Evolutionary conservation across 192 early-diverging fungal species (phyloP), one percentile per base, ranked within the genome.

Genomic region (Helicostylum pulchrum): DNA sequence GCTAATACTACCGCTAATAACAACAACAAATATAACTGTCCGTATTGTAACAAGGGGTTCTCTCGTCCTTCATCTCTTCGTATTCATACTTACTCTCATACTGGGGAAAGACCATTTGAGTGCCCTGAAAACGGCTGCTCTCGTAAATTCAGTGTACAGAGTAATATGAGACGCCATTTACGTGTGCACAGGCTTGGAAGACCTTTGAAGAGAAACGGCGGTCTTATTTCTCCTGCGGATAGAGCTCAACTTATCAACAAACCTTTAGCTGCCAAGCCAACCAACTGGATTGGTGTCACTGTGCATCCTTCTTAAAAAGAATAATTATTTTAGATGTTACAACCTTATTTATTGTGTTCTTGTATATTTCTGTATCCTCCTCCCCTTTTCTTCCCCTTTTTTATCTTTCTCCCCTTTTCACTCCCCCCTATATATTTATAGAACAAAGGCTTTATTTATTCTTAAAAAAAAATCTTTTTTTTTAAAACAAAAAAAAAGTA

Each of bases 21-120:
- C 19, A 47, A 21, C 17, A 73, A 63, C 43, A 50, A 62, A 52
- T 86, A 86, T 43, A 74, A 79, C 47, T 86, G 85, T 61, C 55
- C 71, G 48, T 72, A 80, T 63, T 86, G 85, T 64, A 69, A 77
- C 55, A 86, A 85, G 62, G 75, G 79, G 0, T 86, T 86, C 47
- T 74, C 79, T 9, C 68, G 85, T 47, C 85, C 85, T 43, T 80
- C 78, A 20, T 85, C 85, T 17, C 66, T 86, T 20, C 78, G 71
- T 12, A 83, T 80, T n/a, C 85, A 86, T 58, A 71, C 78, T 5
- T 83, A 86, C 68, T 82, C 85, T 0, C 85, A 86, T 49, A 86
- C 85, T 7, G 85, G 85, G 2, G 83, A 86, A 49, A 74, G 77
- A 9, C 85, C 85, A 17, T 86, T 80, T 61, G 80, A 75, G 26